Conservation (phyloP, 441 rosid species). For the Lagerstroemia fauriei region DNA sequence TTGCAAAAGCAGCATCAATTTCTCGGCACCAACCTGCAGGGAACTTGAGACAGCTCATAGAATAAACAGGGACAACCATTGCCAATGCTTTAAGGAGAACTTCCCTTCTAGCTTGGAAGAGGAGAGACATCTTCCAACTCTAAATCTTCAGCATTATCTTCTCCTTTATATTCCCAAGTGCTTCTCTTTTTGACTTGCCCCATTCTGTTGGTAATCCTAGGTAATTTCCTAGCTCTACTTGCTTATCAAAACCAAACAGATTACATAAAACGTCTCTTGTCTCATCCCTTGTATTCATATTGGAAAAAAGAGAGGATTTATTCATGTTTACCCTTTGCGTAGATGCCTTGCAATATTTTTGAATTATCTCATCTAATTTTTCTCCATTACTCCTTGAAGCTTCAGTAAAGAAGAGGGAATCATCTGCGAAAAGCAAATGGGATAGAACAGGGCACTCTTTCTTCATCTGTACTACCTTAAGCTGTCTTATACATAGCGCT, state of each 20-base stretch:
- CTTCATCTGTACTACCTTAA: neutral
- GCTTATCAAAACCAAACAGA: too few relatives aligned
- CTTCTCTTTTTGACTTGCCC: neutral
- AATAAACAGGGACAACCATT: neutral
- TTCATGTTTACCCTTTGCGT: too few relatives aligned
- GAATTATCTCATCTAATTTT: too few relatives aligned
- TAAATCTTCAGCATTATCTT: neutral
- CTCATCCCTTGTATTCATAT: neutral
- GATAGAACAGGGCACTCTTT: neutral
- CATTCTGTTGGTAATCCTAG: neutral
- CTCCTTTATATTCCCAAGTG: neutral
- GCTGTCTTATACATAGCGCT: neutral
- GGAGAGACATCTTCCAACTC: neutral
- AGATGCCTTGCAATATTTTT: too few relatives aligned
- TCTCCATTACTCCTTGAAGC: too few relatives aligned
- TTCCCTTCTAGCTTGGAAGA: neutral
- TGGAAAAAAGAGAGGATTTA: too few relatives aligned
- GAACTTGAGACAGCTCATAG: neutral
- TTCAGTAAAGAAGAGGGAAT: neutral
- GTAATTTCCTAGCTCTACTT: neutral
- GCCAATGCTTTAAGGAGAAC: constrained; percentile 1
- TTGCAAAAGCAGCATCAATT: neutral
- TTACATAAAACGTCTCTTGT: neutral
- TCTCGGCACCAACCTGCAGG: neutral
- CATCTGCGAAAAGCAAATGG: neutral